Evolutionary conservation across 768 basidiomycete genomes (phyloP), one percentile per base, ranked within the genome.

Genomic region (Galerina marginata): DNA sequence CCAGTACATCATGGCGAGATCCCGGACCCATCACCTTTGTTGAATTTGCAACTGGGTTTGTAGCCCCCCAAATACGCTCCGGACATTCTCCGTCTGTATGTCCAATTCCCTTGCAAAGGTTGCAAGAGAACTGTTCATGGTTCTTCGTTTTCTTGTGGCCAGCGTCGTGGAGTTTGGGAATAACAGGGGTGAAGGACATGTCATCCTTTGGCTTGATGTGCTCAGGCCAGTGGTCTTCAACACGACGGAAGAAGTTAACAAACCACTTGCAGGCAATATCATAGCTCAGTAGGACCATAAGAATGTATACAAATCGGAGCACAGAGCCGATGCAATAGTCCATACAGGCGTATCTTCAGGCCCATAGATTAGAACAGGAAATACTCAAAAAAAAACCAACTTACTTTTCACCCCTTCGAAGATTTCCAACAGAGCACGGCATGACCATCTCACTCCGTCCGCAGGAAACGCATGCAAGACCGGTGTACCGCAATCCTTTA

Each of bases 11-110:
- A 4, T 65, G 67, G 14, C 54, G 43, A 33, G 54, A 56, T 0
- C 73, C 73, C 0, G 73, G 72, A 0, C 72, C 74, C 73, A 74
- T 76, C 29, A 73, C 72, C 5, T 68, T 63, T 0, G 74, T 77
- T 29, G 70, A 70, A 1, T 62, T 56, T 2, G 69, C 71, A 0
- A 64, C 56, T 0, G 59, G 46, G 54, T 77, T 75, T 7, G 65
- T 40, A 0, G 37, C 53, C 0, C 71, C 45, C 79, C 79, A 80
- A 1, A 60, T 59, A 0, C 65, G 60, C 38, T 81, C 76, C 0
- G 71, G 66, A 0, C 60, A 72, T 49, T 80, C 75, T 0, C 74
- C 68, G 55, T 75, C 74, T 6, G 69, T 69, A 1, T 68, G 61
- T 2, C 70, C 74, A 42, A 65, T 56, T 2, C 70, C 65, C 1